phyloP scores from a whole-genome alignment of 2,329 filamentous ascomycete genomes.

The Sporothrix pallida region DNA sequence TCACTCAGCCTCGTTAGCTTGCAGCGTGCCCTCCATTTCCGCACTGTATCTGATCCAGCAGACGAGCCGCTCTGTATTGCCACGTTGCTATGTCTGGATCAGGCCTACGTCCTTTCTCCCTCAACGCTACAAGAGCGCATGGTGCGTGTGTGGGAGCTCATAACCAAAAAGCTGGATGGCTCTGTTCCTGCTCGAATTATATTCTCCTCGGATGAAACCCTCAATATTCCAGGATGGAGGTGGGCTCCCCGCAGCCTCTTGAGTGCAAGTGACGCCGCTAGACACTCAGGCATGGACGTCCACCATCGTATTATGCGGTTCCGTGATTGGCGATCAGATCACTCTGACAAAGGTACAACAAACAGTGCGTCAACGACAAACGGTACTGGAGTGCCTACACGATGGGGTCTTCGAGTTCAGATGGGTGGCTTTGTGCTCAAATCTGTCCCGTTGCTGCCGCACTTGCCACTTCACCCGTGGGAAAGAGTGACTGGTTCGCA shows the following conservation, averaged over 20 bases:
- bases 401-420: conserved; percentile 11
- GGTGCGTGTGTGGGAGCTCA: conserved; percentile 23
- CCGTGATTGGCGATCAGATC: neutral
- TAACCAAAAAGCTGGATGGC: neutral
- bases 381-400: conserved; percentile 3
- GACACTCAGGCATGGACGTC: neutral
- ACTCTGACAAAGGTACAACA: too few relatives aligned
- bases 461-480: conserved; percentile 28
- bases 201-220: conserved; percentile 23
- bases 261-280: neutral
- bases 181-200: conserved; percentile 10
- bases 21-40: conserved; percentile 27
- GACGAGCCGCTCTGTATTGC: conserved; percentile 30
- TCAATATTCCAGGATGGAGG: conserved; percentile 25
- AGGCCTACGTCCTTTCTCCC: neutral
- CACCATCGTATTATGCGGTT: conserved; percentile 18
- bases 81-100: conserved; percentile 19
- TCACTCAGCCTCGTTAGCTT: conserved; percentile 8
- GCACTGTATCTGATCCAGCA: conserved; percentile 25
- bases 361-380: too few relatives aligned
- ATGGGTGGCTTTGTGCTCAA: conserved; percentile 5
- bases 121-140: conserved; percentile 23
- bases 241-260: conserved; percentile 28
- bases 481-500: neutral
- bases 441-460: neutral